Evolutionary conservation across 2,329 filamentous ascomycete genomes (phyloP), one percentile per base, ranked within the genome.

Genomic region (Kalaharituber pfeilii): DNA sequence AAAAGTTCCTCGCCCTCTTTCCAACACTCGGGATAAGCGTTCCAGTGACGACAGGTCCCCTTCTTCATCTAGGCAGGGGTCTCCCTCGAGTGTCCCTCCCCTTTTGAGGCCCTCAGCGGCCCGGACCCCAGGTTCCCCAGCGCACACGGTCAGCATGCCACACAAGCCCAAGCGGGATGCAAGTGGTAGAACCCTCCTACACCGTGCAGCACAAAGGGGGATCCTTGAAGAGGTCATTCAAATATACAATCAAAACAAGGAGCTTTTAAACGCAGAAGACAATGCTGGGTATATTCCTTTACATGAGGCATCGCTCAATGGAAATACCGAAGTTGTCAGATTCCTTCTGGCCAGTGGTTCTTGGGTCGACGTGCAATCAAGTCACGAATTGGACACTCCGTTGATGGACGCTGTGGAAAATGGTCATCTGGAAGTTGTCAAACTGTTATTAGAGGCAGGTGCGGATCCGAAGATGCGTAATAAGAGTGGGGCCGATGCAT

Each of bases 321-420:
- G 91, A 5, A 84, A 82, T 66, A 81, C 81, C 28, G 79, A 91
- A 53, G 88, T 96, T 54, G 91, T 96, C 36, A 81, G 84, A 66
- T 82, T 94, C 52, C 71, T 98, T 36, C 80, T 98, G 58, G 78
- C 85, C 7, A 81, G 86, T 58, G 85, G 86, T 29, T 94, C 88
- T 68, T 82, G 85, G 53, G 75, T 91, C 47, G 84, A 95, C 89
- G 77, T 63, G 72, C 81, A 55, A 81, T 83, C 63, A 20, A 29
- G 75, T 50, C 81, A 86, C 63, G 82, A 87, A 63, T 86, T 86
- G 64, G 91, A 98, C 64, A 96, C 91, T 0, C 91, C 91, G 26
- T 75, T 98, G 30, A 82, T 98, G 53, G 91, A 98, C 71, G 91
- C 91, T 4, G 87, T 96, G 26, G 91, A 96, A 62, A 98, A 98